Evolutionary conservation across 768 basidiomycete genomes (phyloP), one percentile per base, ranked within the genome.

Genomic region (Ramaria rubella): DNA sequence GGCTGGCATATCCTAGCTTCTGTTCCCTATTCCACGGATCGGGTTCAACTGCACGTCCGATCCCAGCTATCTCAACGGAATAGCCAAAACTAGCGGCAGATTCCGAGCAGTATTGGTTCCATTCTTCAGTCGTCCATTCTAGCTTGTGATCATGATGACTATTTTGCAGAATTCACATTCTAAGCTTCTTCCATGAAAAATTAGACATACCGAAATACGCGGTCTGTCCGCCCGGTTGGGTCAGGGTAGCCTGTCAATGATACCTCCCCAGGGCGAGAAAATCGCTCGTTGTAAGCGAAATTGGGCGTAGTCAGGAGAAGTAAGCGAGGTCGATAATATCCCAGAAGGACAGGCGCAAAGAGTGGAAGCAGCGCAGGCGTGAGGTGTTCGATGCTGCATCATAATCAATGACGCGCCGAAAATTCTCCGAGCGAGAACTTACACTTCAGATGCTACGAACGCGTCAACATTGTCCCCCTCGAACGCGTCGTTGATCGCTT

Each of bases 71-170:
- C 26, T 81, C 74, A 9, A 90, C 82, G 1, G 72, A 72, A 61
- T 93, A 93, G 0, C 87, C 88, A 86, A 87, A 93, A 48, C 80
- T 75, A 4, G 64, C 65, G 0, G 86, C 88, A 2, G 70, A 72
- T 0, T 63, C 65, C 11, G 69, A 60, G 64, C 90, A 91, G 81
- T 85, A 88, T 15, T 60, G 62, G 19, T 65, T 63, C 65, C 91
- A 95, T 63, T 94, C 92, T 2, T 81, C 80, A 0, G 70, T 65
- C 0, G 90, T 93, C 87, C 88, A 94, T 67, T 95, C 92, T 60
- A 94, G 91, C 62, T 92, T 87, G 69, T 95, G 92, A 61, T 94
- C 92, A 23, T 69, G 58, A 65, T 94, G 90, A 21, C 92, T 77
- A 72, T 34, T 1, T 54, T 54, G 26, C 42, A 46, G 36, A 17